phyloP scores from a whole-genome alignment of 2,329 filamentous ascomycete species.

The Diaporthe vexans region DNA sequence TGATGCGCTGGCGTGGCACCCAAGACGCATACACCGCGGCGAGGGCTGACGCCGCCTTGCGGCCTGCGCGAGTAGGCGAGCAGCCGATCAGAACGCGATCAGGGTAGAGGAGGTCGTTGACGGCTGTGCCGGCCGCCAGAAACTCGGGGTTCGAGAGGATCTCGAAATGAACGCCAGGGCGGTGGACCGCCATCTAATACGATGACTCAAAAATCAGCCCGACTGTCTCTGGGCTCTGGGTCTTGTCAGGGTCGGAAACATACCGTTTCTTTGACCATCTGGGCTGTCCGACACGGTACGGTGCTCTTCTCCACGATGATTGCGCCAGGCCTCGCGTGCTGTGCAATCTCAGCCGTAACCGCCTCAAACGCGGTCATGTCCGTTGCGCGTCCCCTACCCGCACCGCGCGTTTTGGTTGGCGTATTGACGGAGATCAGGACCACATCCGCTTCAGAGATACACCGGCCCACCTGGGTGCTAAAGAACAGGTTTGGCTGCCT shows the following conservation, averaged over 20 bases:
- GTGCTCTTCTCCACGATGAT: conserved; percentile 89
- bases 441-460: conserved; percentile 77
- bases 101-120: conserved; percentile 77
- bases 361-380: conserved; percentile 81
- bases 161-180: conserved; percentile 77
- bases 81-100: conserved; percentile 84
- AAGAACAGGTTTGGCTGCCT: conserved; percentile 79
- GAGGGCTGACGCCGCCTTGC: conserved; percentile 73
- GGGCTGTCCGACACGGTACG: conserved; percentile 81
- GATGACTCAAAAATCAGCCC: background rate
- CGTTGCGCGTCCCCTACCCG: conserved; percentile 78
- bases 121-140: conserved; percentile 81
- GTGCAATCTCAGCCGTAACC: conserved; percentile 76
- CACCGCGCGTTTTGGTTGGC: conserved; percentile 79
- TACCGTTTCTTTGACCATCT: conserved; percentile 78
- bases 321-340: conserved; percentile 74
- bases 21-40: conserved; percentile 78
- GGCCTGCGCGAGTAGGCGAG: conserved; percentile 70
- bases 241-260: conserved; percentile 46
- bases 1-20: conserved; percentile 76
- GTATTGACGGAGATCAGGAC: conserved; percentile 85
- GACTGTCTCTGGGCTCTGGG: background rate
- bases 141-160: conserved; percentile 88
- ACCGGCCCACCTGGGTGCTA: conserved; percentile 73
- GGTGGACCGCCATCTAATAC: conserved; percentile 67